Base-by-base conservation (phyloP, 1,139 yeast genomes). In the Zhuliangozyma blackwelliae region DNA sequence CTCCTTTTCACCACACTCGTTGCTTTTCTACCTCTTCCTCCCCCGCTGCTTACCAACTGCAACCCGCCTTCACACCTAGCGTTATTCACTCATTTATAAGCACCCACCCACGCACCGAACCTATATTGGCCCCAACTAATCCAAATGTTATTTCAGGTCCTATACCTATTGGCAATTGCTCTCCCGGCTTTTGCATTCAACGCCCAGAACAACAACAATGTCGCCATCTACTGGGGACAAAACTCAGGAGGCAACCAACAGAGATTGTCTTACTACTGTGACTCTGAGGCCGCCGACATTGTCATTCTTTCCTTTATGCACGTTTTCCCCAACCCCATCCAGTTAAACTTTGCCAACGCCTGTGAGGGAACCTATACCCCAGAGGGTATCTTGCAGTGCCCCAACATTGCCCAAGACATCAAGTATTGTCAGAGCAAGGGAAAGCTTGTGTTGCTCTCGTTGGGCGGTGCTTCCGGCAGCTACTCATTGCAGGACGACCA, bases 221-320 rank as follows among this genome's bases (percentile, higher is more conserved):
- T 87, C 33, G 96, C 82, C 25, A 73, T 86, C 11, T 88, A 88
- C 62, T 89, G 96, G 96, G 97, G 97, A 32, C 97, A 89, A 63
- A 78, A 81, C 51, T 82, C 95, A 2, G 48, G 45, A 19, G 84
- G 78, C 25, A 55, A 77, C 30, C 96, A 89, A 58, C 67, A 77
- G 43, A 57, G 75, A 11, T 68, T 90, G 40, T 68, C 81, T 7
- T 60, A 69, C 40, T 87, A 88, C 65, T 90, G 97, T 67, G 68
- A 74, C 39, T 71, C 77, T 28, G 75, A 75, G 40, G 71, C 79
- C 34, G 84, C 81, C 27, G 96, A 88, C 52, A 82, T 87, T 41
- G 72, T 84, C 36, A 53, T 89, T 12, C 56, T 89, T 34, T 77
- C 96, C 2, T 89, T 89, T 59, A 62, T 89, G 55, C 63, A 75